A percentile compares a stretch with the other conserved stretches of the same genome.
phyloP scores from a whole-genome alignment of 2,329 filamentous ascomycete species.

The Venturia pyrina region DNA sequence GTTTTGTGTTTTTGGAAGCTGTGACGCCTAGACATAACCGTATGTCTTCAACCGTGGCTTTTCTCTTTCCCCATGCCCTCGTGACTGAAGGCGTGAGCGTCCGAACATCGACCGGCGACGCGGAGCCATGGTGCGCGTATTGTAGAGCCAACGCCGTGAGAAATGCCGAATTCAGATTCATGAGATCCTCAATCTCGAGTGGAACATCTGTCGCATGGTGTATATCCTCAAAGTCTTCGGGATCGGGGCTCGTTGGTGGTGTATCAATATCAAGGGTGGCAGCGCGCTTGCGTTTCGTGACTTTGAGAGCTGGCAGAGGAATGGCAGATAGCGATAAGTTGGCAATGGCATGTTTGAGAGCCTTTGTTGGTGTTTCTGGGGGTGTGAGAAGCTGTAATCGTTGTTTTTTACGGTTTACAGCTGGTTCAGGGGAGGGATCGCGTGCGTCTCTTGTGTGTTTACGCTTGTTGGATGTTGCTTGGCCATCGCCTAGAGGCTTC shows the following conservation, averaged over 20 bases:
- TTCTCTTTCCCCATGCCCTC: slow-evolving; percentile 35
- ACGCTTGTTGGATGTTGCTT: slow-evolving; percentile 8
- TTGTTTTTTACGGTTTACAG: not conserved
- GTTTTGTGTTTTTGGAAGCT: slow-evolving; percentile 17
- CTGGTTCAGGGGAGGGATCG: not conserved
- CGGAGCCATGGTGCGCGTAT: slow-evolving; percentile 39
- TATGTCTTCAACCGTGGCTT: slow-evolving; percentile 36
- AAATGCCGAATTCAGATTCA: slow-evolving; percentile 37
- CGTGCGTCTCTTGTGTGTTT: slow-evolving; percentile 6
- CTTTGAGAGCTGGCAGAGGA: not conserved
- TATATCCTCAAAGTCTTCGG: not conserved
- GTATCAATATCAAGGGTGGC: slow-evolving; percentile 4
- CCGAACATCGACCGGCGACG: slow-evolving; percentile 32
- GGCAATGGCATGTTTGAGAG: slow-evolving; percentile 7
- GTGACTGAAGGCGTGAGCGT: slow-evolving; percentile 31
- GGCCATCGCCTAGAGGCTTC: slow-evolving; percentile 5
- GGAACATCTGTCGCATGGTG: slow-evolving; percentile 23
- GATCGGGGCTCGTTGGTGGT: slow-evolving; percentile 10
- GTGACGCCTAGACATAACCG: slow-evolving; percentile 35
- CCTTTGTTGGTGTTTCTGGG: slow-evolving; percentile 12
- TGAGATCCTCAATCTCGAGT: slow-evolving; percentile 32
- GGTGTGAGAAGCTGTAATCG: slow-evolving; percentile 5
- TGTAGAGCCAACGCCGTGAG: slow-evolving; percentile 40
- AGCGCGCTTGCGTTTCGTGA: slow-evolving; percentile 8
- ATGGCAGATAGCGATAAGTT: slow-evolving; percentile 9